Evolutionary conservation across 2,329 filamentous ascomycete species (phyloP).

Genomic region (Thermochaetoides dissita): DNA sequence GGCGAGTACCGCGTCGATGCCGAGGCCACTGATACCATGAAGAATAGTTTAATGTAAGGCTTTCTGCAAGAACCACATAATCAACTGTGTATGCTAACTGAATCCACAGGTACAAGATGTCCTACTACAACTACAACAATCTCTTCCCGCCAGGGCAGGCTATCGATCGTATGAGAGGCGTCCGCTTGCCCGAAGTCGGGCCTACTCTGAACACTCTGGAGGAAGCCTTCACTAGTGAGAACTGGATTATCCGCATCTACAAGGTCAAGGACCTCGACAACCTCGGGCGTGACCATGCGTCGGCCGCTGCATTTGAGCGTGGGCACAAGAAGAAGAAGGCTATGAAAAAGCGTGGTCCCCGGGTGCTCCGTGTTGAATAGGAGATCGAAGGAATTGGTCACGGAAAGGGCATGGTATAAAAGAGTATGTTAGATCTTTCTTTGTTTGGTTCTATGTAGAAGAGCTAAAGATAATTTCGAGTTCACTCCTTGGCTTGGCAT

Average conservation of each 20-base stretch:
- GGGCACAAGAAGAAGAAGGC: constrained; percentile 75
- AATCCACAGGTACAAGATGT: constrained; percentile 89
- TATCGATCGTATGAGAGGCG: constrained; percentile 73
- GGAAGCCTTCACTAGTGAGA: constrained; percentile 97
- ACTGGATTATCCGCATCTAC: constrained; percentile 99
- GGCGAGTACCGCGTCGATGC: constrained; percentile 93
- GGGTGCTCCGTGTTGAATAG: constrained; percentile 60
- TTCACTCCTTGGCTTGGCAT: constrained; percentile 2
- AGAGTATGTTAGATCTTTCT: constrained; percentile 9
- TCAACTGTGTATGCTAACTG: constrained; percentile 14
- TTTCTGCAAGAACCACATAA: not conserved
- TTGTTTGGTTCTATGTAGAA: constrained; percentile 1
- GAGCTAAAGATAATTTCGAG: not conserved
- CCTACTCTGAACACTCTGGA: constrained; percentile 81
- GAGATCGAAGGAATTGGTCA: not conserved
- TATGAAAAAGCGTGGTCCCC: constrained; percentile 56
- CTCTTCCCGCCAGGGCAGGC: constrained; percentile 89
- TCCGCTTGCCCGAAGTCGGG: constrained; percentile 65
- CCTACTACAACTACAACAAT: constrained; percentile 90
- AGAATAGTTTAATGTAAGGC: constrained; percentile 94
- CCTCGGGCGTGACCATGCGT: constrained; percentile 72
- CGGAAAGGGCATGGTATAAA: constrained; percentile 6
- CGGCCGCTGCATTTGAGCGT: constrained; percentile 55
- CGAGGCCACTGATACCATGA: constrained; percentile 92
- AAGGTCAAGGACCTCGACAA: constrained; percentile 99